Evolutionary conservation across 2,329 filamentous ascomycete genomes (phyloP).

Genomic region (Ramularia endophylla): DNA sequence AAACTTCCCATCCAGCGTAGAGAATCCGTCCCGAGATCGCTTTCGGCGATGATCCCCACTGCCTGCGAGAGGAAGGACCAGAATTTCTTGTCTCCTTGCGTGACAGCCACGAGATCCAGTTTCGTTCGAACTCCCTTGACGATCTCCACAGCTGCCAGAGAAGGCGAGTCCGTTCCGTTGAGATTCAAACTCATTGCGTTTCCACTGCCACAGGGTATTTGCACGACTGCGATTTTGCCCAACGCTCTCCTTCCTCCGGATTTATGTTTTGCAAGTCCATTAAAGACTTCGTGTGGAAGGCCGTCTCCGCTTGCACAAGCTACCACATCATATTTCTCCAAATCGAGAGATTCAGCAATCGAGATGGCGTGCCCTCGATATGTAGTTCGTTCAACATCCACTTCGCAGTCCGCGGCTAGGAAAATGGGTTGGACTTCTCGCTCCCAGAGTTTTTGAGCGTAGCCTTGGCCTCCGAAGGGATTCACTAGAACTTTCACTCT

Average conservation of each 20-base stretch:
- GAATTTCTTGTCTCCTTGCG: constrained; percentile 66
- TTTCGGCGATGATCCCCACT: constrained; percentile 83
- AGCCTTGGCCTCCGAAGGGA: constrained; percentile 79
- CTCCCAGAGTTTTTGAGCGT: constrained; percentile 66
- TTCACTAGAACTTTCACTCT: constrained; percentile 86
- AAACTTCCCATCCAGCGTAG: constrained; percentile 86
- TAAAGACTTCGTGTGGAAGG: constrained; percentile 88
- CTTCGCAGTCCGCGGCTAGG: constrained; percentile 67
- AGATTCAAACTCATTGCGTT: constrained; percentile 92
- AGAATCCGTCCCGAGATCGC: constrained; percentile 83
- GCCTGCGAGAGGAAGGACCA: constrained; percentile 89
- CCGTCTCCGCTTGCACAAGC: constrained; percentile 91
- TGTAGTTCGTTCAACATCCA: constrained; percentile 68
- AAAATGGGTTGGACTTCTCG: constrained; percentile 75
- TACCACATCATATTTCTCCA: constrained; percentile 76
- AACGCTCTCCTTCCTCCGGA: constrained; percentile 68
- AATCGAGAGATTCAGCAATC: constrained; percentile 68
- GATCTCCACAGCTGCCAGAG: constrained; percentile 71
- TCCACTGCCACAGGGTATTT: constrained; percentile 87
- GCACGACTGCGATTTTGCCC: constrained; percentile 69
- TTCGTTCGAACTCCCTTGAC: constrained; percentile 83
- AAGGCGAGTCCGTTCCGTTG: constrained; percentile 71
- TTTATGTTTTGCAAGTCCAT: constrained; percentile 71
- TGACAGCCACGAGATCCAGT: constrained; percentile 80
- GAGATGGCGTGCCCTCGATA: constrained; percentile 72